Conservation (phyloP, 2,329 filamentous ascomycete species). For the Verticillium alfalfae region DNA sequence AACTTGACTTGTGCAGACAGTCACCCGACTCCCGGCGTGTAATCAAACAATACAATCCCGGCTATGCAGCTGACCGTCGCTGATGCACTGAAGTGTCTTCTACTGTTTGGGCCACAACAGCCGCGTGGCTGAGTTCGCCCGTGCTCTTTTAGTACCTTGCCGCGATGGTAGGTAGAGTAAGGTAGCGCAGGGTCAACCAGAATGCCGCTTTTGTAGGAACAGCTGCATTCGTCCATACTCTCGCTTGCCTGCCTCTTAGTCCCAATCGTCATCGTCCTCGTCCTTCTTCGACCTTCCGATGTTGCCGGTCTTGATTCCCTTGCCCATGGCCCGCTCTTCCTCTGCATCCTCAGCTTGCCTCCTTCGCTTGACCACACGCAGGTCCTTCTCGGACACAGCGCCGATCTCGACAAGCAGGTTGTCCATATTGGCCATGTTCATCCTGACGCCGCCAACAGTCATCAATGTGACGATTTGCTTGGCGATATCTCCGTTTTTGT, state of each 20-base stretch:
- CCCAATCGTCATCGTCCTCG: slow-evolving; percentile 57
- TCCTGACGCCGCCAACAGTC: slow-evolving; percentile 68
- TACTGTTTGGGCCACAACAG: no score
- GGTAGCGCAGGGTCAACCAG: background rate
- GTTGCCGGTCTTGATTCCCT: slow-evolving; percentile 47
- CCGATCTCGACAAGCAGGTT: slow-evolving; percentile 76
- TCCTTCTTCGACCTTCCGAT: slow-evolving; percentile 33
- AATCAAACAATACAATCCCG: no score
- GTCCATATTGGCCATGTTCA: slow-evolving; percentile 71
- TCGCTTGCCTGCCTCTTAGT: slow-evolving; percentile 30
- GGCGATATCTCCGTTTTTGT: slow-evolving; percentile 87
- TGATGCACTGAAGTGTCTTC: no score
- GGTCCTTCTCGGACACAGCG: slow-evolving; percentile 72
- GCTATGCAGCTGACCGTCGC: no score
- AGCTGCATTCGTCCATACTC: no score
- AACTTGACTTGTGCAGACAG: no score
- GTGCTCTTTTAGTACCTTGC: no score
- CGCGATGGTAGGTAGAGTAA: no score
- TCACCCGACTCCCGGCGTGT: no score
- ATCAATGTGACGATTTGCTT: slow-evolving; percentile 87
- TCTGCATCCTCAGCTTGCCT: slow-evolving; percentile 55
- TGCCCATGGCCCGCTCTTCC: slow-evolving; percentile 42
- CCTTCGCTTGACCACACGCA: slow-evolving; percentile 63
- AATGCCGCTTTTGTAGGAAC: background rate
- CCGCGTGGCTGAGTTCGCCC: background rate